phyloP scores from a whole-genome alignment of 176 grass and related monocot genomes.

The Neostapfia colusana region DNA sequence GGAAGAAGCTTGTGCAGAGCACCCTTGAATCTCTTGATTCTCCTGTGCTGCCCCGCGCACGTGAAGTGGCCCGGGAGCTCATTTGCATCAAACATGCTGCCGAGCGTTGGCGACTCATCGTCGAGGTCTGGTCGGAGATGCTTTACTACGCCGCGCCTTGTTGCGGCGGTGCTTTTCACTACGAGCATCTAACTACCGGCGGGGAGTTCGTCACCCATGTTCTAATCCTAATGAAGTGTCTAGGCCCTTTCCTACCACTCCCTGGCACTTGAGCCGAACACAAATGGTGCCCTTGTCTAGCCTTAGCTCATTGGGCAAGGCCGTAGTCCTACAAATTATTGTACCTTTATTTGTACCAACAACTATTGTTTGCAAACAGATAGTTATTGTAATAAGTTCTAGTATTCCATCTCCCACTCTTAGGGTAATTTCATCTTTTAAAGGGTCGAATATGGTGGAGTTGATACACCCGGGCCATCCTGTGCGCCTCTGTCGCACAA shows the following conservation, averaged over 20 bases:
- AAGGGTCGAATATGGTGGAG: too few species aligned
- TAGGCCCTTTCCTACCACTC: slow-evolving; percentile 8
- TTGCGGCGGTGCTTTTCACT: background rate
- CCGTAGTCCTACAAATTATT: background rate
- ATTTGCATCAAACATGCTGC: background rate
- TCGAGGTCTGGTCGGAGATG: background rate
- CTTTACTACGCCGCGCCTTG: background rate
- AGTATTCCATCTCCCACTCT: too few species aligned
- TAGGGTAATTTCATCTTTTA: too few species aligned
- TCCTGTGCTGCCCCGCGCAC: background rate
- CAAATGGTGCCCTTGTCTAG: background rate
- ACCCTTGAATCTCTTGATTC: background rate
- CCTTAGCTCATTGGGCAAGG: background rate
- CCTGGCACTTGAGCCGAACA: background rate
- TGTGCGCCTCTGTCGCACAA: too few species aligned
- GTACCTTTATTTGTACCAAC: too few species aligned
- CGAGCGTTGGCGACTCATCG: background rate
- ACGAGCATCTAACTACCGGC: background rate
- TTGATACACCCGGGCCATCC: too few species aligned
- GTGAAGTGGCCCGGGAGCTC: background rate
- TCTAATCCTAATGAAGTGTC: background rate
- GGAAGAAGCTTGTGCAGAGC: background rate
- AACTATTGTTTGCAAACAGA: too few species aligned
- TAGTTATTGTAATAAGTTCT: too few species aligned
- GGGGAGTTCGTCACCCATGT: background rate